These are phyloP conservation scores for Conringia planisiliqua DNA, from an alignment of 345 rosid genomes.

Conservation along the genomic window DNA sequence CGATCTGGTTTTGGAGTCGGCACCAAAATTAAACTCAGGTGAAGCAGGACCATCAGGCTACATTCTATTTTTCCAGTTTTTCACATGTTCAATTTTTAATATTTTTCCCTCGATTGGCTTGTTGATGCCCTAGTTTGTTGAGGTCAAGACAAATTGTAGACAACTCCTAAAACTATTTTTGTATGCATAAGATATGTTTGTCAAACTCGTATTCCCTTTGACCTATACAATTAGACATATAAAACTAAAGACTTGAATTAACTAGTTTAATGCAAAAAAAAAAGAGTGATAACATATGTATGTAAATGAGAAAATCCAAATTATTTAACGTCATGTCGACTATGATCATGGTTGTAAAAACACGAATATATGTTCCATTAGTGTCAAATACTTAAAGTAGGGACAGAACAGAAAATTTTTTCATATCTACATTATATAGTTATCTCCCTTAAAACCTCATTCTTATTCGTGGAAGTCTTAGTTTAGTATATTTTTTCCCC, in stretches of 20 bases:
- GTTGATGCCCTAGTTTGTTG: not conserved
- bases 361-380: no score
- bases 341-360: not conserved
- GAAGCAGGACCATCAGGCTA: slow-evolving; percentile 26
- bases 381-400: not conserved
- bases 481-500: not conserved
- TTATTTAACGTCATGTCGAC: not conserved
- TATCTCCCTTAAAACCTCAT: not conserved
- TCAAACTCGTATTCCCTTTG: not conserved
- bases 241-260: not conserved
- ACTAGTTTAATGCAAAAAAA: not conserved
- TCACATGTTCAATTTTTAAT: slow-evolving; percentile 1
- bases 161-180: not conserved
- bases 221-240: not conserved
- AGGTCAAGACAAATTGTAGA: not conserved
- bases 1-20: slow-evolving; percentile 36
- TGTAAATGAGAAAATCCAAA: not conserved
- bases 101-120: not conserved
- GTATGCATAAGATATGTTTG: not conserved
- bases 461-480: not conserved
- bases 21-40: slow-evolving; percentile 31
- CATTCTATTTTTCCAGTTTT: slow-evolving; percentile 27
- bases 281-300: not conserved
- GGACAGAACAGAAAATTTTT: not conserved
- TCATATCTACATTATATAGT: not conserved